phyloP scores from a whole-genome alignment of 2,329 filamentous ascomycete genomes.

The Thielaviopsis musarum region DNA sequence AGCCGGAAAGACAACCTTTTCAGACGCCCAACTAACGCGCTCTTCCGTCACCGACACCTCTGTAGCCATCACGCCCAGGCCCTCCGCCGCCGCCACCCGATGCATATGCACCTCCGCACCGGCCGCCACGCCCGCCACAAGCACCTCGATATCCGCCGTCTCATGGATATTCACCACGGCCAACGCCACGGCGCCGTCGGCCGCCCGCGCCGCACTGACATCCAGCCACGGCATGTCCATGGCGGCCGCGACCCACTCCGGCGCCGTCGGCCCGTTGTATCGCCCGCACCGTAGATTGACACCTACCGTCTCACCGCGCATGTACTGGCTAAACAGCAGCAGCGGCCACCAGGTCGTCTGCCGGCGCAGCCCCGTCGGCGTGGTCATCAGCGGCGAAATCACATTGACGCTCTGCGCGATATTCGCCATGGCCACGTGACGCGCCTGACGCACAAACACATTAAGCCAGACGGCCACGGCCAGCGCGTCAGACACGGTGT shows the following conservation, averaged over 20 bases:
- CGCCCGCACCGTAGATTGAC: slow-evolving; percentile 44
- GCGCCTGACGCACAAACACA: slow-evolving; percentile 56
- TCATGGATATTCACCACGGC: slow-evolving; percentile 60
- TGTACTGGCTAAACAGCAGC: slow-evolving; percentile 43
- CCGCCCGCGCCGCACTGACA: slow-evolving; percentile 42
- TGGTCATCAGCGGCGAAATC: slow-evolving; percentile 62
- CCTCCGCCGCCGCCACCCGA: slow-evolving; percentile 40
- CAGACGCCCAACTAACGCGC: slow-evolving; percentile 39
- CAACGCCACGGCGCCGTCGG: slow-evolving; percentile 42
- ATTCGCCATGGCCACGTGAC: slow-evolving; percentile 59
- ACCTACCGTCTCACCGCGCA: slow-evolving; percentile 55
- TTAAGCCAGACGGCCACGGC: slow-evolving; percentile 64
- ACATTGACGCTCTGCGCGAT: slow-evolving; percentile 67
- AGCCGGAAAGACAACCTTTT: slow-evolving; percentile 44
- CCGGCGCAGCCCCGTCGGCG: slow-evolving; percentile 41
- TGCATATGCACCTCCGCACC: slow-evolving; percentile 40
- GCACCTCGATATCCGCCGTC: slow-evolving; percentile 38
- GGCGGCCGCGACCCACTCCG: slow-evolving; percentile 45
- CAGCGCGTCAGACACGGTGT: slow-evolving; percentile 59
- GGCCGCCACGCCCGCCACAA: slow-evolving; percentile 35
- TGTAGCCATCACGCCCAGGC: slow-evolving; percentile 38
- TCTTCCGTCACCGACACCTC: slow-evolving; percentile 28
- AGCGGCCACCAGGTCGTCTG: slow-evolving; percentile 65
- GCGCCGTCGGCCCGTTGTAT: slow-evolving; percentile 51
- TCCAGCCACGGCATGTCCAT: slow-evolving; percentile 57